Conservation (phyloP, 257 asterid genomes). For the Ballota nigra region DNA sequence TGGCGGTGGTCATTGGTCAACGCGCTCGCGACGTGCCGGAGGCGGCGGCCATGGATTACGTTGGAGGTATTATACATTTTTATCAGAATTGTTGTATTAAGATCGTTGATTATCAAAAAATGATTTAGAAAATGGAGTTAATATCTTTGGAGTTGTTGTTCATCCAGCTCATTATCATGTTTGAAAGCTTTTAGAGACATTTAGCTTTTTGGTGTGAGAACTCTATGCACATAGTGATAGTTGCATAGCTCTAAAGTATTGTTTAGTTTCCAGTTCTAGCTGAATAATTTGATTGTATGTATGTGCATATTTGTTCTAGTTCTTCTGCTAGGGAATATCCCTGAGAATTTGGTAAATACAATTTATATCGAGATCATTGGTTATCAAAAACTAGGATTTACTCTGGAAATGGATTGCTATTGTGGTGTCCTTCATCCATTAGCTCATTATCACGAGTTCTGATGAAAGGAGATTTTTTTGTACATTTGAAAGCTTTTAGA, state of each 20-base stretch:
- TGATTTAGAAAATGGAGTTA: not conserved
- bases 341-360: too few relatives aligned
- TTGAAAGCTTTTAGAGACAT: not conserved
- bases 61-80: slow-evolving; percentile 54
- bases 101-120: not conserved
- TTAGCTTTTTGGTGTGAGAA: not conserved
- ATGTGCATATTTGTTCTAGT: too few relatives aligned
- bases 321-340: too few relatives aligned
- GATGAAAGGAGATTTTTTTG: too few relatives aligned
- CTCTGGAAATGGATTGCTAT: too few relatives aligned
- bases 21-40: slow-evolving; percentile 88
- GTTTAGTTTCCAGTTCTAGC: not conserved
- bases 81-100: not conserved
- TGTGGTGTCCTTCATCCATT: too few relatives aligned
- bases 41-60: slow-evolving; percentile 73
- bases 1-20: slow-evolving; percentile 86
- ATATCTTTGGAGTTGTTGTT: not conserved
- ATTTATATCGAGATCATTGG: too few relatives aligned
- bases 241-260: not conserved
- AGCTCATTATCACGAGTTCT: too few relatives aligned
- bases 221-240: not conserved
- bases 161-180: not conserved
- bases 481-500: too few relatives aligned
- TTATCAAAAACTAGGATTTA: too few relatives aligned
- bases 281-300: too few relatives aligned